Evolutionary conservation across 352 stramenopile species (phyloP).

Genomic region (Pythium grandisporangium): DNA sequence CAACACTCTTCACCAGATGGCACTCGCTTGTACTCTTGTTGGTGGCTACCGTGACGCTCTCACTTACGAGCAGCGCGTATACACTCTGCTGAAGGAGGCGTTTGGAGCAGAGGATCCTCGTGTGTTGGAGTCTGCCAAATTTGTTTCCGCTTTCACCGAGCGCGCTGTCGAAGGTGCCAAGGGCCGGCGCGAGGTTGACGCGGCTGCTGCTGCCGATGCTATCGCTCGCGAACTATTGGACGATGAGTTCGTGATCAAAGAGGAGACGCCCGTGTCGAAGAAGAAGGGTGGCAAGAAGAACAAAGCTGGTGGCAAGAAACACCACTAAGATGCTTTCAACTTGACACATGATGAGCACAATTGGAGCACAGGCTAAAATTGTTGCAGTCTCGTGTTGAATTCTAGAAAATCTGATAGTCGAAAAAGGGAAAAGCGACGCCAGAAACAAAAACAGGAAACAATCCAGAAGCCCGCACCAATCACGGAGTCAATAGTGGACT

Average conservation of each 20-base stretch:
- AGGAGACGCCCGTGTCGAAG: constrained; percentile 44
- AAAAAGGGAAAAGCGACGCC: no score
- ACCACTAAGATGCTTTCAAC: no score
- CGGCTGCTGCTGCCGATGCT: constrained; percentile 61
- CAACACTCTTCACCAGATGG: constrained; percentile 86
- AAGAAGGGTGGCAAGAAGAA: constrained; percentile 44
- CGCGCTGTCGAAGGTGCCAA: constrained; percentile 83
- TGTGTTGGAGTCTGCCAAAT: constrained; percentile 74
- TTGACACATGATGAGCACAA: no score
- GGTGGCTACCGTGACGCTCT: constrained; percentile 82
- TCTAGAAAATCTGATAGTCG: no score
- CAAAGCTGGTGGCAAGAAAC: constrained; percentile 55
- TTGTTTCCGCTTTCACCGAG: constrained; percentile 82
- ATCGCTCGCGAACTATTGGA: constrained; percentile 66
- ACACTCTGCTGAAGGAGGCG: constrained; percentile 71
- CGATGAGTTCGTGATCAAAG: constrained; percentile 74
- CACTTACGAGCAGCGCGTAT: constrained; percentile 86
- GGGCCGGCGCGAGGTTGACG: constrained; percentile 67
- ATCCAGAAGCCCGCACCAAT: no score
- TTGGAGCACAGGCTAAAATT: no score
- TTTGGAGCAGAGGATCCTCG: constrained; percentile 76
- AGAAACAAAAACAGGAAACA: no score
- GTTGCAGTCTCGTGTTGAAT: no score
- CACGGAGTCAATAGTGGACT: no score
- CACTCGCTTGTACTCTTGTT: constrained; percentile 63